Evolutionary conservation across 768 basidiomycete genomes (phyloP), one percentile per base, ranked within the genome.

Genomic region (Agaricus sinodeliciosus): DNA sequence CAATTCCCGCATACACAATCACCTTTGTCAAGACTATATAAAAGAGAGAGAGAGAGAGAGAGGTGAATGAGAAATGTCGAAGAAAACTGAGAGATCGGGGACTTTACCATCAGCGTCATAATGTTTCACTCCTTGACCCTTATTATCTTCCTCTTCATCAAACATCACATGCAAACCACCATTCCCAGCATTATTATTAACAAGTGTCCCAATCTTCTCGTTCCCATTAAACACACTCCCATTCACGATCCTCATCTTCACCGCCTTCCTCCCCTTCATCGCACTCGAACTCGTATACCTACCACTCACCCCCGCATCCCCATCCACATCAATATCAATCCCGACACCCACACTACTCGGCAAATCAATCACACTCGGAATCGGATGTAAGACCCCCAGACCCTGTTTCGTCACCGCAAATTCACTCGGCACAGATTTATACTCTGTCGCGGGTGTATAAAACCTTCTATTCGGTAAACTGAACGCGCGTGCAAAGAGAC

Each of bases 371-470:
- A 94, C 82, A 65, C 84, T 87, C 8, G 94, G 94, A 58, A 95
- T 83, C 0, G 90, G 77, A 49, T 80, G 80, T 43, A 94, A 67
- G 1, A 74, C 77, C 53, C 67, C 73, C 41, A 68, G 66, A 5
- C 73, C 69, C 18, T 68, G 69, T n/a, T 56, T 60, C 8, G 57
- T 63, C 19, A 63, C 57, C 12, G 68, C 68, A 58, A 76, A 73
- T 56, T 84, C 81, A 31, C 78, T 69, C 0, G 86, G 86, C 1
- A 89, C 80, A 25, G 67, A 75, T 27, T 75, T 77, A 66, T 96
- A 96, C 59, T 94, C 93, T 60, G 92, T 93, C 27, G 94, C 90
- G 26, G 92, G 87, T 4, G 85, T 88, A 65, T 98, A 96, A 69
- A 91, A 92, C 13, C 91, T 77, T 9, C 95, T 79, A 55, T 84